Conservation (phyloP, 2,329 filamentous ascomycete genomes). For the Rhinocladiella mackenziei region DNA sequence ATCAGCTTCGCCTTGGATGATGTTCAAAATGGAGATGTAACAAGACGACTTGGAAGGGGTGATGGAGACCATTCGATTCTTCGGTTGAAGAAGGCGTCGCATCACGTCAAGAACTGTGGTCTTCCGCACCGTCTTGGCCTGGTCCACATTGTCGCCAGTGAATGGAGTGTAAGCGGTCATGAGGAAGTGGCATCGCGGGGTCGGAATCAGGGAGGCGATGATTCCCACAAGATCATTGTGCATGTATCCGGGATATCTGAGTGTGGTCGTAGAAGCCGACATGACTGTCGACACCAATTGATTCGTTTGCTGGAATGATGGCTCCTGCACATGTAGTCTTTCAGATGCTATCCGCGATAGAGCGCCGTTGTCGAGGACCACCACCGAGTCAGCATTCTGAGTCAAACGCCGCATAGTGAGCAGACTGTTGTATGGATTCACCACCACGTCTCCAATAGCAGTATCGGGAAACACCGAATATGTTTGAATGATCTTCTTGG, state of each 20-base stretch:
- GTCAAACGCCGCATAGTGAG: conserved; percentile 86
- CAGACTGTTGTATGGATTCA: conserved; percentile 97
- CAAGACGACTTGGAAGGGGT: conserved; percentile 94
- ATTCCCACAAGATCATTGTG: conserved; percentile 99
- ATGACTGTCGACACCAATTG: conserved; percentile 97
- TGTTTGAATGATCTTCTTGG: conserved; percentile 98
- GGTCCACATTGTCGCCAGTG: conserved; percentile 90
- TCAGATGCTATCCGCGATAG: conserved; percentile 91
- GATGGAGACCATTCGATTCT: conserved; percentile 98
- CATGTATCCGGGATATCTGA: conserved; percentile 98
- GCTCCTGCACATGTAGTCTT: conserved; percentile 87
- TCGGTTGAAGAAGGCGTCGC: conserved; percentile 89
- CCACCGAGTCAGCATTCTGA: conserved; percentile 92
- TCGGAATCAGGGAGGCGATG: conserved; percentile 90
- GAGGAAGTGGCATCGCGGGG: conserved; percentile 93
- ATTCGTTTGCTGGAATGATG: conserved; percentile 95
- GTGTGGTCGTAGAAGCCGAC: conserved; percentile 94
- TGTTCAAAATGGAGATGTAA: conserved; percentile 98
- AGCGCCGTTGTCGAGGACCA: conserved; percentile 94
- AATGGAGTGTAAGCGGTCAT: conserved; percentile 99
- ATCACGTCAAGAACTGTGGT: conserved; percentile 98
- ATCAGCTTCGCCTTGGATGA: conserved; percentile 97
- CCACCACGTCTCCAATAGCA: conserved; percentile 84
- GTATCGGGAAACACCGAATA: conserved; percentile 98
- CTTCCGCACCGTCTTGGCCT: conserved; percentile 95